A percentile compares a stretch with the other conserved stretches of the same genome.
phyloP scores from a whole-genome alignment of 805 yeast genomes.

The Saccharomycopsis malanga region DNA sequence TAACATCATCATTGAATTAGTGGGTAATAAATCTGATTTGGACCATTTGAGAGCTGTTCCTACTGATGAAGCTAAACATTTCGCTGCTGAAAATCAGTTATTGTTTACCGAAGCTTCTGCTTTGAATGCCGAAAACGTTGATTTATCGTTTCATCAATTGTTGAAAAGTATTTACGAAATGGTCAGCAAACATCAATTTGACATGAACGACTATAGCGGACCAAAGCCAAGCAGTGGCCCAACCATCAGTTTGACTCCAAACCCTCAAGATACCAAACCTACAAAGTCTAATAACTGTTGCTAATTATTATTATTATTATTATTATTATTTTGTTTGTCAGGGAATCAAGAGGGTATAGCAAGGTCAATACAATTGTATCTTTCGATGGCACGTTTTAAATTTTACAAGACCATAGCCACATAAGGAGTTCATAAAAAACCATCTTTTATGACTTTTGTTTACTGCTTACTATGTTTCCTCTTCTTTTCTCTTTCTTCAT shows the following conservation, averaged over 20 bases:
- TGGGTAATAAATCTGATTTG: conserved; percentile 87
- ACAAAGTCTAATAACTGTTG: conserved; percentile 32
- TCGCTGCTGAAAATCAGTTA: conserved; percentile 86
- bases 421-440: too few relatives aligned
- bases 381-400: not conserved
- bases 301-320: not conserved
- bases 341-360: too few relatives aligned
- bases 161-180: conserved; percentile 89
- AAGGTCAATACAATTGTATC: too few relatives aligned
- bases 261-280: conserved; percentile 71
- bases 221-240: conserved; percentile 76
- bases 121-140: conserved; percentile 89
- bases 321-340: too few relatives aligned
- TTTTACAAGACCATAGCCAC: too few relatives aligned
- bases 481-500: not conserved
- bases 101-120: conserved; percentile 96
- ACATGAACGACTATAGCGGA: conserved; percentile 65
- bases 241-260: conserved; percentile 86
- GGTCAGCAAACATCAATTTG: conserved; percentile 89
- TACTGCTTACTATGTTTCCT: not conserved
- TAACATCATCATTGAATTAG: conserved; percentile 88
- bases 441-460: not conserved
- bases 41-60: conserved; percentile 94
- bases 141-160: conserved; percentile 86
- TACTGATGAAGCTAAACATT: conserved; percentile 92